Base-by-base conservation (phyloP, 768 basidiomycete genomes). In the Tulasnella sp. region DNA sequence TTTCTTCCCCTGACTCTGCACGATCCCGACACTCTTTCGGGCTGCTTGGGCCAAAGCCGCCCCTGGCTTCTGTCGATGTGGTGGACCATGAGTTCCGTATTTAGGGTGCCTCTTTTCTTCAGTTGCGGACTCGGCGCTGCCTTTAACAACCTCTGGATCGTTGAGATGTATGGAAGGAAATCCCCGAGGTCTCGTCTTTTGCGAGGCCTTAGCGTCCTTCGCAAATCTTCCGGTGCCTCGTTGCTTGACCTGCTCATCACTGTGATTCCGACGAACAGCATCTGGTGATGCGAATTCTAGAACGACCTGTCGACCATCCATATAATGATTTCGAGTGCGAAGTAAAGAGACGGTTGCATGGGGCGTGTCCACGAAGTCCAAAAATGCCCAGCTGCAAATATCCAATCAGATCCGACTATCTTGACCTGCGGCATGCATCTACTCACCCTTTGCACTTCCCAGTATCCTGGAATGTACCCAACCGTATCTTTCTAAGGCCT, bases 391-490 rank as follows among this genome's bases (percentile, higher is more conserved):
- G 19, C 51, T 37, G 72, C 89, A 98, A n/a, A n/a, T n/a, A n/a
- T n/a, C n/a, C n/a, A n/a, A n/a, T n/a, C n/a, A n/a, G n/a, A n/a
- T n/a, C n/a, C n/a, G n/a, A n/a, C n/a, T n/a, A n/a, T n/a, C n/a
- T n/a, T n/a, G n/a, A n/a, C n/a, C n/a, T n/a, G n/a, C n/a, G n/a
- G n/a, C n/a, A n/a, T 56, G 32, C 21, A 14, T 19, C 21, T 1
- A 72, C 76, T 58, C 65, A 96, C 94, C 94, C 94, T 75, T 98
- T 99, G 72, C 94, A 98, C 52, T 79, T 70, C 7, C 94, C 96
- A 48, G 81, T 86, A 68, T 99, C 94, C 67, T 97, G 91, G 62
- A 99, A 99, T 15, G 92, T 93, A 3, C 91, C 92, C 78, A 99
- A 77, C 5, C 94, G 81, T 27, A 99, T 72, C 66, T 90, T 90